Evolutionary conservation across 495 filamentous ascomycete genomes (phyloP).

Genomic region (Penicillium paradoxum): DNA sequence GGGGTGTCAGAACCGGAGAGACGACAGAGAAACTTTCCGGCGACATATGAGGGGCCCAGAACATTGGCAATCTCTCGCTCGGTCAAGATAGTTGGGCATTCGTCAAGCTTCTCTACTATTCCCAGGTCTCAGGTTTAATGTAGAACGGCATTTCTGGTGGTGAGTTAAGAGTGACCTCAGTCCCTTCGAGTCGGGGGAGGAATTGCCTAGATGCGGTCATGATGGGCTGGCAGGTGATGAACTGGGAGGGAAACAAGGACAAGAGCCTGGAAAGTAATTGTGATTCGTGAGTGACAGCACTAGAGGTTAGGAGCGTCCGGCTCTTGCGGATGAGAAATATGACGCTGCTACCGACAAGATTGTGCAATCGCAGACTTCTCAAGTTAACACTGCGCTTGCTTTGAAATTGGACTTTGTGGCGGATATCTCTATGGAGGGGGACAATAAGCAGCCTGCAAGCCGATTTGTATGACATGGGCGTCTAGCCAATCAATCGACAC

Average conservation of each 20-base stretch:
- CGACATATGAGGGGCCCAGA: not conserved
- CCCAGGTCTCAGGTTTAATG: not conserved
- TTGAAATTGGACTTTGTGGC: constrained; percentile 54
- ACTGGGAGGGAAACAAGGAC: not conserved
- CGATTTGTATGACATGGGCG: constrained; percentile 23
- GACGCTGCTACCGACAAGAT: constrained; percentile 64
- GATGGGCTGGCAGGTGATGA: not conserved
- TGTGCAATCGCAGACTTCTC: constrained; percentile 67
- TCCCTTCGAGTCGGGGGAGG: not conserved
- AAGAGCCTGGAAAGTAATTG: too few relatives aligned
- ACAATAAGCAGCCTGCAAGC: constrained; percentile 50
- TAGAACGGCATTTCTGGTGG: not conserved
- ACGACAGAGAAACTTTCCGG: not conserved
- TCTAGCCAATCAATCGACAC: constrained; percentile 14
- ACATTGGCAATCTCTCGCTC: not conserved
- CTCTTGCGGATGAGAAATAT: constrained; percentile 59
- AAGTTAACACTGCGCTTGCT: constrained; percentile 57
- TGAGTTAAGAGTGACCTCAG: not conserved
- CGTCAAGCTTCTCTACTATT: not conserved
- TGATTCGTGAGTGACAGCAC: too few relatives aligned
- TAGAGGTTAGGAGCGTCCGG: constrained; percentile 60
- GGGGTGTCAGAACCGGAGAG: not conserved
- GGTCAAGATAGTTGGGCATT: not conserved
- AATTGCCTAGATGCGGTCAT: not conserved
- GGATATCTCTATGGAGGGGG: constrained; percentile 54